Evolutionary conservation across 1,139 yeast species (phyloP).

Genomic region (Hyphopichia khmerensis): DNA sequence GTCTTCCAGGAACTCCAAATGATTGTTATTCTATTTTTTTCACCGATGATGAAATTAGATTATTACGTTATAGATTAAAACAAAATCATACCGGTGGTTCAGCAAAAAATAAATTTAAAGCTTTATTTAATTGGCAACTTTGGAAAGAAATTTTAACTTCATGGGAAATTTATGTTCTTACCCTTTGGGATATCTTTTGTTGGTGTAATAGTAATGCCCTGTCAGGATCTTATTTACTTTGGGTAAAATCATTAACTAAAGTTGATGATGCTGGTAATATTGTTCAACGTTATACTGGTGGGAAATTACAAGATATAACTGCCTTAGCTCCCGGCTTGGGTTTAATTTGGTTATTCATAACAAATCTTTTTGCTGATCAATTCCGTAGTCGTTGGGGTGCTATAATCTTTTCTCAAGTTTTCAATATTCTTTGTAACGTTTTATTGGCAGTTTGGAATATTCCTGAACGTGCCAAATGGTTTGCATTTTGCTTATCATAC

Average conservation of each 20-base stretch:
- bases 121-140: conserved; percentile 30
- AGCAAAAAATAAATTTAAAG: conserved; percentile 26
- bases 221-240: conserved; percentile 51
- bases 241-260: conserved; percentile 36
- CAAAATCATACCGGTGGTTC: conserved; percentile 34
- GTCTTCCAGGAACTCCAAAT: conserved; percentile 61
- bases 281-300: conserved; percentile 23
- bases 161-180: conserved; percentile 55
- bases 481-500: conserved; percentile 46
- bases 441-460: conserved; percentile 49
- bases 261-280: conserved; percentile 20
- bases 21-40: conserved; percentile 45
- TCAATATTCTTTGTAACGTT: conserved; percentile 38
- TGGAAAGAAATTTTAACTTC: conserved; percentile 53
- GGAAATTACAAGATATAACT: conserved; percentile 38
- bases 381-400: conserved; percentile 58
- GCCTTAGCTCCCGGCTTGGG: conserved; percentile 49
- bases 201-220: conserved; percentile 57
- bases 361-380: conserved; percentile 48
- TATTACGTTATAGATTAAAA: conserved; percentile 49
- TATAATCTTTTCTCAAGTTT: conserved; percentile 51
- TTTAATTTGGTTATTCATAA: conserved; percentile 36
- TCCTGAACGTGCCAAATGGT: conserved; percentile 47
- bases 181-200: conserved; percentile 57
- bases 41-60: conserved; percentile 52